phyloP scores from a whole-genome alignment of 2,329 filamentous ascomycete genomes.

The Penicillium capsulatum region DNA sequence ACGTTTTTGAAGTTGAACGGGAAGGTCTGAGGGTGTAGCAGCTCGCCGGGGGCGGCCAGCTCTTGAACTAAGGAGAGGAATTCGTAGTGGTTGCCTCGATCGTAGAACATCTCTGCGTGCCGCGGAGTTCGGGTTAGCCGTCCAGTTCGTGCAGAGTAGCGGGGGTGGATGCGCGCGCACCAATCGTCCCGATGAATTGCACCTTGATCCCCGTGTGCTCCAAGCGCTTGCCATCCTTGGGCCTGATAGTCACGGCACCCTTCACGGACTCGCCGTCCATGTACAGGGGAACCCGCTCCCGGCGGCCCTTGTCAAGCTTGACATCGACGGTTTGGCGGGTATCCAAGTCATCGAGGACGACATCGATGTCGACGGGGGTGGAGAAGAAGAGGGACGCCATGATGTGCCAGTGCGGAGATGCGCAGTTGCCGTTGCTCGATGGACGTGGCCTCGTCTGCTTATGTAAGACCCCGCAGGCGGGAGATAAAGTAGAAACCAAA shows the following conservation, averaged over 20 bases:
- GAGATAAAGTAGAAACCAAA: not conserved
- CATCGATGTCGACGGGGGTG: slow-evolving; percentile 96
- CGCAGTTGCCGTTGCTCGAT: slow-evolving; percentile 13
- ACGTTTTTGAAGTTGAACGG: slow-evolving; percentile 99
- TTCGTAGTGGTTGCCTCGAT: slow-evolving; percentile 98
- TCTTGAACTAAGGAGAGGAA: slow-evolving; percentile 97
- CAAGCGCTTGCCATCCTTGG: slow-evolving; percentile 95
- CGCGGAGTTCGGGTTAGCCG: slow-evolving; percentile 3
- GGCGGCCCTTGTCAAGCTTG: slow-evolving; percentile 96
- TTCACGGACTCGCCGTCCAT: slow-evolving; percentile 98
- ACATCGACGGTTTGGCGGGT: slow-evolving; percentile 93
- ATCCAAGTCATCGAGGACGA: slow-evolving; percentile 92
- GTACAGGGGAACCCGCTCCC: slow-evolving; percentile 94
- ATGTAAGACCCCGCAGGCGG: slow-evolving; percentile 16
- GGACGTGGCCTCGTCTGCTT: slow-evolving; percentile 22
- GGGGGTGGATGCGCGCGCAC: slow-evolving; percentile 32
- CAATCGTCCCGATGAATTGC: slow-evolving; percentile 98
- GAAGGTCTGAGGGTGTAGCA: slow-evolving; percentile 97
- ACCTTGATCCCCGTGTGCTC: slow-evolving; percentile 99
- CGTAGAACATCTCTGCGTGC: slow-evolving; percentile 92
- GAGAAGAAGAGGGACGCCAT: slow-evolving; percentile 99
- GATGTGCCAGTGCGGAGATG: slow-evolving; percentile 20
- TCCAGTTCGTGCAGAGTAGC: not conserved
- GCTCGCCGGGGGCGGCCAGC: slow-evolving; percentile 90
- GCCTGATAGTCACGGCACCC: slow-evolving; percentile 87